Percentiles rank a stretch among this genome's conserved stretches.
These are phyloP conservation scores for Plantago coronopus DNA, from an alignment of 305 asterid genomes.

Conservation along the genomic window DNA sequence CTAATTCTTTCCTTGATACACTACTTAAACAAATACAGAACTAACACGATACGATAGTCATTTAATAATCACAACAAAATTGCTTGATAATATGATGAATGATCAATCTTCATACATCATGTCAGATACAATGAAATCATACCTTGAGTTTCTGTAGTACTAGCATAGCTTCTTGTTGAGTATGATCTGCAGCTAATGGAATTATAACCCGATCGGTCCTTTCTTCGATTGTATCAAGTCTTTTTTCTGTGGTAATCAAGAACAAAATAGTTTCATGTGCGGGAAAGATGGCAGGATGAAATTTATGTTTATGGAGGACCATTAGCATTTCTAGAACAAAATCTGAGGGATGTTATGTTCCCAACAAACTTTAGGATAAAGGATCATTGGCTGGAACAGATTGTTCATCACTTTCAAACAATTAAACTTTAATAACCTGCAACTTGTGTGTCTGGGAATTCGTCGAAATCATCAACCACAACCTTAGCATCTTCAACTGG, in stretches of 20 bases:
- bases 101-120: slow-evolving; percentile 1
- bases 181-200: slow-evolving; percentile 63
- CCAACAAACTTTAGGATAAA: too few relatives aligned
- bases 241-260: slow-evolving; percentile 27
- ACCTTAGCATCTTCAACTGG: slow-evolving; percentile 27
- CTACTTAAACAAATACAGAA: background rate
- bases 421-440: slow-evolving; percentile 36
- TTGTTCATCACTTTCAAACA: too few relatives aligned
- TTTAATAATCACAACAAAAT: background rate
- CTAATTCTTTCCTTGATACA: background rate
- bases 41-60: background rate
- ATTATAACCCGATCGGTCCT: slow-evolving; percentile 45
- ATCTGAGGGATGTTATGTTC: too few relatives aligned
- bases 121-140: slow-evolving; percentile 24
- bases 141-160: slow-evolving; percentile 81
- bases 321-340: background rate
- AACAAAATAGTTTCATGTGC: slow-evolving; percentile 9
- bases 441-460: slow-evolving; percentile 29
- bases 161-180: slow-evolving; percentile 75
- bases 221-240: slow-evolving; percentile 24
- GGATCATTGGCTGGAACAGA: too few relatives aligned
- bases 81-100: background rate
- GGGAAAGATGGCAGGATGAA: slow-evolving; percentile 3
- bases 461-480: slow-evolving; percentile 30
- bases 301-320: background rate